phyloP scores from a whole-genome alignment of 495 filamentous ascomycete species.

The Neurospora tetrasperma region DNA sequence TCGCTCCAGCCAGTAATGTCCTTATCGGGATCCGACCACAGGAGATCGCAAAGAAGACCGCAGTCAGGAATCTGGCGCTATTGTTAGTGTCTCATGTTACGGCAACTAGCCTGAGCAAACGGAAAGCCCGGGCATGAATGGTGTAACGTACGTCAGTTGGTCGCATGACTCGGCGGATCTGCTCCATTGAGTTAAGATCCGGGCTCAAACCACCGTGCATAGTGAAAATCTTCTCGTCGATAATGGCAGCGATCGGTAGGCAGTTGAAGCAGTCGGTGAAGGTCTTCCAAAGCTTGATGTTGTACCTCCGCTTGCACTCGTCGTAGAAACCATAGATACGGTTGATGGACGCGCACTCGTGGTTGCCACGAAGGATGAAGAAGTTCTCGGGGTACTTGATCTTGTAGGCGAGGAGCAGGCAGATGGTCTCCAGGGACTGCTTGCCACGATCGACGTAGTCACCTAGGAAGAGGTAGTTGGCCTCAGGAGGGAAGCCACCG shows the following conservation, averaged over 20 bases:
- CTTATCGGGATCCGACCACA: conserved; percentile 99
- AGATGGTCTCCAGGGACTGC: conserved; percentile 99
- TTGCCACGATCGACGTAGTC: conserved; percentile 99
- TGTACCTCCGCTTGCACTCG: conserved; percentile 97
- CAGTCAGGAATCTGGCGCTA: conserved; percentile 84
- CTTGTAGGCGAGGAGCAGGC: conserved; percentile 96
- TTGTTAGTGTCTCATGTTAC: conserved; percentile 18
- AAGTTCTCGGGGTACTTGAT: conserved; percentile 99
- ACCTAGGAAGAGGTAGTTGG: conserved; percentile 98
- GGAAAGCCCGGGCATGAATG: background rate
- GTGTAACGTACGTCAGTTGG: conserved; percentile 75
- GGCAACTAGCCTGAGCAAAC: background rate
- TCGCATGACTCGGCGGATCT: conserved; percentile 97
- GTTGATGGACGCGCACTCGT: conserved; percentile 99
- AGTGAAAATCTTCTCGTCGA: conserved; percentile 99
- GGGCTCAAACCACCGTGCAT: conserved; percentile 98
- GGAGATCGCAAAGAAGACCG: conserved; percentile 89
- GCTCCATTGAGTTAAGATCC: conserved; percentile 98
- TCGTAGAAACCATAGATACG: conserved; percentile 99
- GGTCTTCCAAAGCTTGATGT: conserved; percentile 99
- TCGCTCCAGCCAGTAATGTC: conserved; percentile 99
- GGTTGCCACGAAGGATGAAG: conserved; percentile 96
- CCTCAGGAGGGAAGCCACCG: conserved; percentile 95
- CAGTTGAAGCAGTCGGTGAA: conserved; percentile 99
- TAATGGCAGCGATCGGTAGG: conserved; percentile 97